Base-by-base conservation (phyloP, 2,329 filamentous ascomycete species). In the Penicillium olsonii region DNA sequence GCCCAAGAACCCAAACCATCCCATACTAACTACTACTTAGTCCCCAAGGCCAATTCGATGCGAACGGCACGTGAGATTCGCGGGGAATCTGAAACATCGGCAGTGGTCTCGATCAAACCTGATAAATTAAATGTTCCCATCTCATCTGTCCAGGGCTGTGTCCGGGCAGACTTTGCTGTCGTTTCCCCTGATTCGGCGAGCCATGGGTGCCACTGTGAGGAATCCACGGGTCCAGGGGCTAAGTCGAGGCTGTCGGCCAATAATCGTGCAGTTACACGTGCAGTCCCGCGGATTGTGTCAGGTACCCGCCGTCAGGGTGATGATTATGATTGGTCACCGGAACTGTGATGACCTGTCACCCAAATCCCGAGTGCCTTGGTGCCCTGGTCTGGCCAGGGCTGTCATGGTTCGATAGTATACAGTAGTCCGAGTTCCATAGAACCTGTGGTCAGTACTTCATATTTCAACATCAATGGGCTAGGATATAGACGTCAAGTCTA, bases 51-150 rank as follows among this genome's bases (percentile, higher is more conserved):
- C 41, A 59, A 59, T 40, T 60, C 50, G 54, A 55, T 52, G 45
- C 47, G 50, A 60, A 53, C 53, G 53, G 48, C 43, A 61, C 52
- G 55, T 57, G 57, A 59, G 55, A 55, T 60, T 45, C 53, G 52
- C 50, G 59, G 52, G 53, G 46, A 29, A 59, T 60, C 53, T 60
- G 53, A 61, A 56, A 60, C 55, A 49, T 48, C 42, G 51, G 35
- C 42, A 37, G 53, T 44, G 11, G 42, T 44, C 15, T 34, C 27
- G 35, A 46, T 40, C 31, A 35, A 42, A 14, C 14, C 14, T 10
- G n/a, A 41, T 29, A 31, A 31, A 41, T 19, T 34, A 14, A 5
- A 24, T 19, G 24, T 44, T 22, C 22, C 29, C 12, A 29, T 14
- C 12, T n/a, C 15, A 19, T 26, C 38, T 41, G 17, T 19, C 17